Conservation (phyloP, 225 moss, liverwort and hornwort genomes). For the Sphagnum contortum region DNA sequence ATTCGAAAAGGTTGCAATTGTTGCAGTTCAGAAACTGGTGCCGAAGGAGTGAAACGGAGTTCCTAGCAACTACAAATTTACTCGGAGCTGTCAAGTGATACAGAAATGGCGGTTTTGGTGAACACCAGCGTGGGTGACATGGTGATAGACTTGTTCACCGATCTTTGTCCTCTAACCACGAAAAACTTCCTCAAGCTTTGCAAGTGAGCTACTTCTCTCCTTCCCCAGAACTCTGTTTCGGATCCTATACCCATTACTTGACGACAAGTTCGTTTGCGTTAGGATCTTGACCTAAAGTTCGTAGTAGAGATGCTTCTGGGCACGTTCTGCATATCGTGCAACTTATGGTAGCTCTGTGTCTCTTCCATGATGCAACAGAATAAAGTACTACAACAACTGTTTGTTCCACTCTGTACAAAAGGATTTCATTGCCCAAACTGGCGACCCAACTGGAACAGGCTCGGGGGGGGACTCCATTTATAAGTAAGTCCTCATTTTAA, state of each 20-base stretch:
- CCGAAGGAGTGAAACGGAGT: no score
- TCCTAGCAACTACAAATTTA: no score
- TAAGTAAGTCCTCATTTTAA: constrained; percentile 43
- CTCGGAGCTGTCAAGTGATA: no score
- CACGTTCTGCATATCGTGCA: no score
- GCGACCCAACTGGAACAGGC: constrained; percentile 78
- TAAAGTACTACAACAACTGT: constrained; percentile 94
- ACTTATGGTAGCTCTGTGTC: no score
- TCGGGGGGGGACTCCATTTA: constrained; percentile 93
- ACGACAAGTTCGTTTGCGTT: no score
- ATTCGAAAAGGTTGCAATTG: no score
- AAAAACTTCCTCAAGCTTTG: constrained; percentile 97
- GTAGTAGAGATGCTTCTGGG: no score
- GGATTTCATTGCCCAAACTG: constrained; percentile 95
- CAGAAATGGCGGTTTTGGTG: constrained; percentile 74
- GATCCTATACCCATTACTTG: no score
- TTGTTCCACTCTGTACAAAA: constrained; percentile 86
- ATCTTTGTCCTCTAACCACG: constrained; percentile 71
- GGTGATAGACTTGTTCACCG: constrained; percentile 78
- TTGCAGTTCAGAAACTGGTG: no score
- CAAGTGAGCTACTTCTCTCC: constrained; percentile 50
- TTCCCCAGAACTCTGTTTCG: neutral
- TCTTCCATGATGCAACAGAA: constrained; percentile 25
- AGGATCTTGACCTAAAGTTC: no score
- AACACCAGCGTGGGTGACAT: constrained; percentile 91